Evolutionary conservation across 768 basidiomycete genomes (phyloP), one percentile per base, ranked within the genome.

Genomic region (Trametes gibbosa): DNA sequence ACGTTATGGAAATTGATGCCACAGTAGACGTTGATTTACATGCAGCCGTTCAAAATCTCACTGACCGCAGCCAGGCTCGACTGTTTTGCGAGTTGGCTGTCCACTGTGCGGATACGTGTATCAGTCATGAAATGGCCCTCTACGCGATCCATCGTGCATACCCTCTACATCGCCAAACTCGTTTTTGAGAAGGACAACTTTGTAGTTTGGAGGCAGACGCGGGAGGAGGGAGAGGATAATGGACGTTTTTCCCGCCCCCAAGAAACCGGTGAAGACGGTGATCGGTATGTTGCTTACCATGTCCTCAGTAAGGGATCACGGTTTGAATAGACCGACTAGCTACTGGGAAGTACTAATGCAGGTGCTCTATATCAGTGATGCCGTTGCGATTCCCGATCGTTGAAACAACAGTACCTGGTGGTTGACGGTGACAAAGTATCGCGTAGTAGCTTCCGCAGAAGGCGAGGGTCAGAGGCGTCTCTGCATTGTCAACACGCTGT

Each of bases 91-190:
- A 98, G 83, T 64, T 95, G 86, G 65, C 92, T 95, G 69, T 98
- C 95, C 49, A 98, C 95, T 90, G 59, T 10, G 23, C 27, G 13
- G 17, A 41, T 9, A 23, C 17, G 14, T 5, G 16, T 3, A 16
- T 16, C 16, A n/a, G n/a, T n/a, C n/a, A n/a, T n/a, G n/a, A n/a
- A n/a, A 37, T 50, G 10, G 2, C 24, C 5, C 32, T 13, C 13
- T 37, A 7, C 34, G 25, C 10, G 29, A 32, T 32, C 29, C 29
- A 10, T 32, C 29, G 29, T 32, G 34, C 35, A 29, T 27, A 89
- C 92, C 92, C 82, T 95, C 84, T 13, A 96, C 81, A 76, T 98
- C 94, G 17, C 95, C 95, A 67, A 93, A 97, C 72, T 98, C 95
- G 75, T 98, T 98, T 78, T 98, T 98, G 62, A 98, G 80, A 39